Evolutionary conservation across 495 filamentous ascomycete genomes (phyloP).

Genomic region (Penicillium arizonense): DNA sequence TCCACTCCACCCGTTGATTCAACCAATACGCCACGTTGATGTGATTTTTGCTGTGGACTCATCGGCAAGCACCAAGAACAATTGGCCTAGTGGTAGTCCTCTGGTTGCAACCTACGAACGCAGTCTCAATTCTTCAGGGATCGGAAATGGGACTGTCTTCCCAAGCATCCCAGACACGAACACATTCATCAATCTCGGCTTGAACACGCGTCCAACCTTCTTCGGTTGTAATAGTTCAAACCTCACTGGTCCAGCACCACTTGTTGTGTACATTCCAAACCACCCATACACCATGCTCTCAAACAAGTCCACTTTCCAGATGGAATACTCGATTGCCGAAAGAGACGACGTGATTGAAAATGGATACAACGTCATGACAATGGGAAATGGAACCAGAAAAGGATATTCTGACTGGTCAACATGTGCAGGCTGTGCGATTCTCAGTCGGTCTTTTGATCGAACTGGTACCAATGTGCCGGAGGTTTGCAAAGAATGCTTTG

Average conservation of each 20-base stretch:
- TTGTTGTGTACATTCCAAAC: constrained; percentile 39
- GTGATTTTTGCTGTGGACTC: constrained; percentile 84
- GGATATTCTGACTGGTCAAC: constrained; percentile 65
- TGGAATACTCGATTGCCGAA: constrained; percentile 21
- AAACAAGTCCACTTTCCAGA: neutral
- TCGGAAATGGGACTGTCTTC: constrained; percentile 74
- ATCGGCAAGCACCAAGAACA: constrained; percentile 62
- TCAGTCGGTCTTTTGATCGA: constrained; percentile 63
- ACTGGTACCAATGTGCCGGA: constrained; percentile 58
- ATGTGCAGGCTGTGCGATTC: constrained; percentile 81
- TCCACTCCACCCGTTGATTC: constrained; percentile 66
- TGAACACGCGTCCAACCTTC: constrained; percentile 77
- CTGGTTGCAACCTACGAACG: constrained; percentile 74
- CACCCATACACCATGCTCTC: neutral
- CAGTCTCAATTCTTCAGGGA: constrained; percentile 34
- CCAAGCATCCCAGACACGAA: constrained; percentile 69
- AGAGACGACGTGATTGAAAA: constrained; percentile 77
- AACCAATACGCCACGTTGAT: constrained; percentile 67
- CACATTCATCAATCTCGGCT: constrained; percentile 74
- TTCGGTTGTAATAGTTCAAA: constrained; percentile 78
- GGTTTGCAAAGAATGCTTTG: constrained; percentile 69
- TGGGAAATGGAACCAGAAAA: constrained; percentile 64
- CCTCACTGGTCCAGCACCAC: constrained; percentile 37
- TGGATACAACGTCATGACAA: constrained; percentile 76
- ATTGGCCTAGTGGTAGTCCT: constrained; percentile 76